Percentiles rank a stretch among this genome's conserved stretches.
Evolutionary conservation across 148 eudicot genomes (phyloP).

Genomic region (Rhododendron simsii): DNA sequence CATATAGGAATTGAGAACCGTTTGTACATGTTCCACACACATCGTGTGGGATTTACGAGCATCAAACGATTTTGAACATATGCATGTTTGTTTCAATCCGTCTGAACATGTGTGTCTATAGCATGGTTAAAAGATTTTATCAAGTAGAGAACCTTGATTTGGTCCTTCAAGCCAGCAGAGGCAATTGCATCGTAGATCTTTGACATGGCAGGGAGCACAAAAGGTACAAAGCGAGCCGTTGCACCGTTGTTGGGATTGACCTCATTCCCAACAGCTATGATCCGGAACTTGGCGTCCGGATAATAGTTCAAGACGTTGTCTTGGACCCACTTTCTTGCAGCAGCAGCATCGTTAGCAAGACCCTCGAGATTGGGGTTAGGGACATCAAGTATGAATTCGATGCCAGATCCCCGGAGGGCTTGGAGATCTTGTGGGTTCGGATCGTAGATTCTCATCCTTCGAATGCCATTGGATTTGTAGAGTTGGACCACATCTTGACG

Average conservation of each 20-base stretch:
- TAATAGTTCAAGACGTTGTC: background rate
- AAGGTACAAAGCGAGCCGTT: too few species aligned
- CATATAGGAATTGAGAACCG: too few species aligned
- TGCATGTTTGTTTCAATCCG: too few species aligned
- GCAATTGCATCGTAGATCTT: too few species aligned
- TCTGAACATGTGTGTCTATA: background rate
- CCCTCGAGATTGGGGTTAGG: background rate
- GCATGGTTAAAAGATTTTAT: background rate
- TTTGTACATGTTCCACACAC: too few species aligned
- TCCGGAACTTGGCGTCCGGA: background rate
- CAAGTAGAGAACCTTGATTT: background rate
- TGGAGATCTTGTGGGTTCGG: background rate
- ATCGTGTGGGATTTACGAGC: too few species aligned
- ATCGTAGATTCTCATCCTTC: background rate
- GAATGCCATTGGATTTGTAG: background rate
- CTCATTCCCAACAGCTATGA: background rate
- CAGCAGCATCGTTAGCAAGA: background rate
- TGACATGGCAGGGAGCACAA: too few species aligned
- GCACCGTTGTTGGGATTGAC: background rate
- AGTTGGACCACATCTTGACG: background rate
- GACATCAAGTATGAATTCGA: background rate
- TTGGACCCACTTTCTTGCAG: background rate
- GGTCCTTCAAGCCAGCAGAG: too few species aligned
- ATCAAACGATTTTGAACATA: too few species aligned
- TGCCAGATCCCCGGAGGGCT: background rate